Base-by-base conservation (phyloP, 495 filamentous ascomycete species). In the Haplographium delicatum region DNA sequence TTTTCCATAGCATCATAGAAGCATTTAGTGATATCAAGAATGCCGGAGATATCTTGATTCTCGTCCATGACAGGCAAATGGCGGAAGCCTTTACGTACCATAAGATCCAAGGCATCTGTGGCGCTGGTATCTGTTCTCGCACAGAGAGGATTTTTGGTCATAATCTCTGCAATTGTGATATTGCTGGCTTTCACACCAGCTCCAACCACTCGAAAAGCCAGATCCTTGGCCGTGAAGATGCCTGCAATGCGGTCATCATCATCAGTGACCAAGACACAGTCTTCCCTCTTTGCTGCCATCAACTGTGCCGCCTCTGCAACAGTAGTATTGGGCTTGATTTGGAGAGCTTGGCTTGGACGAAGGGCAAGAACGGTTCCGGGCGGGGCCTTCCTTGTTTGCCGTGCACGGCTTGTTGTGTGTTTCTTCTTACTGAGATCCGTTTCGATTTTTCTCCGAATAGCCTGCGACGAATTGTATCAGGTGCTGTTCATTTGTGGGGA, bases 1-100 rank as follows among this genome's bases (percentile, higher is more conserved):
- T 98, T 98, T 73, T 98, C 93, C 93, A 98, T 98, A 34, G 93
- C 93, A 72, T 98, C 93, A 66, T 98, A 98, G 70, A 98, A 98
- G 71, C 93, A 98, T 70, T 97, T 98, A 23, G 93, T 98, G 62
- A 98, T 98, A 73, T 98, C 93, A 38, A 98, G 76, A 54, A 98
- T 90, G 70, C 93, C 93, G 15, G 91, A 96, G 50, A 98, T 98
- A 63, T 98, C 90, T 65, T 97, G 91, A 68, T 97, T 96, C 75
- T 98, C 93, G 66, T 98, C 93, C 93, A 98, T 98, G 37, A 98
- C 93, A 2, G 93, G 93, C 54, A 98, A 68, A 79, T 98, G 93
- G 60, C 93, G 80, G 73, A 98, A 98, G 11, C 93, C 93, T 69
- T 97, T 98, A 49, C 90, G 76, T 41, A 98, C 93, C 93, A 98